Evolutionary conservation across 1,284 basidiomycete species (phyloP), one percentile per base, ranked within the genome.

Genomic region (Malassezia nana): DNA sequence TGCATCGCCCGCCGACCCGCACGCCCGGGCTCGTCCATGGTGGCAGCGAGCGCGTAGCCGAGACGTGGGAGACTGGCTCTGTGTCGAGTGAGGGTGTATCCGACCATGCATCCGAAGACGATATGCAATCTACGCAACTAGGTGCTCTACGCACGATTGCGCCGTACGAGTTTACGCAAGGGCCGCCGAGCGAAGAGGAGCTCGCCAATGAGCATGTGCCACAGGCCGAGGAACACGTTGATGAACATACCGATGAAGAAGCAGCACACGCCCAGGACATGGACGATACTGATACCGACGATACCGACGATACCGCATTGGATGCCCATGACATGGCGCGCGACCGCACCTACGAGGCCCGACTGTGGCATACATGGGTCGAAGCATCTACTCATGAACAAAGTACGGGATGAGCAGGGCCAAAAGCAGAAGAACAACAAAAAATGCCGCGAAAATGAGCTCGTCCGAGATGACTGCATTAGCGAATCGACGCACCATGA

Each of bases 401-500:
- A 26, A 42, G 9, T 24, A 30, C 4, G 45, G 45, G 24, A 47
- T 47, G 13, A 47, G 15, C 30, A 47, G 13, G 10, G 49, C 50
- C 13, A 40, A 20, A 4, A 52, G 43, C 7, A 52, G 33, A 6
- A 40, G 20, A 8, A 47, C 20, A 5, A 56, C 29, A 13, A 40
- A 48, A 16, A 53, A 55, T 8, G 35, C 33, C 25, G 49, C 46
- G 50, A 55, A 55, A 3, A 55, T 41, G 16, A 46, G 6, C 41
- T 55, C 52, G 41, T 55, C 52, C 15, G 52, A 45, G 16, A 55
- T 39, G 31, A 32, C 40, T 52, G 32, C 16, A 16, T 26, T 13
- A 18, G 18, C 18, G 26, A 15, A 13, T 22, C 13, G 10, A 52
- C 50, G 28, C 40, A 52, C 50, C 13, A 9, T 42, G 46, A 22